Evolutionary conservation across 2,329 filamentous ascomycete genomes (phyloP).

Genomic region (Gaeumannomyces tritici): DNA sequence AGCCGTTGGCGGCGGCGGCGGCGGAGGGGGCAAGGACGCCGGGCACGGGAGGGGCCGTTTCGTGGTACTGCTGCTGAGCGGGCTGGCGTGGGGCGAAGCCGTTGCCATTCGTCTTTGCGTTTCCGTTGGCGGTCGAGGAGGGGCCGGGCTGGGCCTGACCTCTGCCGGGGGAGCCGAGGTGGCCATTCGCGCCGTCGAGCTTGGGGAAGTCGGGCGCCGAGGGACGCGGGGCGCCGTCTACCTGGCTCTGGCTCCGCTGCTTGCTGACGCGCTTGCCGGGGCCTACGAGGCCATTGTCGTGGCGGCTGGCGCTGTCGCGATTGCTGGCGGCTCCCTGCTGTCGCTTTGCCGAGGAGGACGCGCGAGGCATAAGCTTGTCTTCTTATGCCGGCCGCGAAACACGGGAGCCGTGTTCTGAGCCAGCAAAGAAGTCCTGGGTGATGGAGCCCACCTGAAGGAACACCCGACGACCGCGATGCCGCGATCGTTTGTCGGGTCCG

Average conservation of each 20-base stretch:
- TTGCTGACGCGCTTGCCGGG: slow-evolving; percentile 53
- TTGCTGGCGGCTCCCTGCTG: slow-evolving; percentile 47
- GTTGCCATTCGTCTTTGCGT: slow-evolving; percentile 13
- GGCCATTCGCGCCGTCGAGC: neutral
- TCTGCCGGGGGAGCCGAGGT: neutral
- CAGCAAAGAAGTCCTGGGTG: slow-evolving; percentile 17
- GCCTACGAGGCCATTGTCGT: slow-evolving; percentile 82
- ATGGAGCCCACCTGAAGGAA: neutral
- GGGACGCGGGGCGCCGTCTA: slow-evolving; percentile 22
- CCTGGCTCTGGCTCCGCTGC: slow-evolving; percentile 35
- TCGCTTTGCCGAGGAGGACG: slow-evolving; percentile 49
- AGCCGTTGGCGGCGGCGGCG: slow-evolving; percentile 20
- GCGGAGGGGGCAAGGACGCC: slow-evolving; percentile 1
- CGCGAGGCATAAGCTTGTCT: slow-evolving; percentile 46
- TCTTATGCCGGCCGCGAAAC: slow-evolving; percentile 31
- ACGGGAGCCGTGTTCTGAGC: slow-evolving; percentile 26
- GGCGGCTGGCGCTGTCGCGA: slow-evolving; percentile 57
- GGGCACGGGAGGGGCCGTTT: neutral
- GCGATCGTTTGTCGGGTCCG: neutral
- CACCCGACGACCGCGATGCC: neutral
- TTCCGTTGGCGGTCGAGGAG: slow-evolving; percentile 24
- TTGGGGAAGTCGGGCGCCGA: neutral
- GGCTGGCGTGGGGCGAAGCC: neutral
- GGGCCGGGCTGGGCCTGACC: slow-evolving; percentile 13
- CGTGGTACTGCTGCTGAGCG: neutral